These are phyloP conservation scores for Zymoseptoria pseudotritici DNA, from an alignment of 2,329 filamentous ascomycete genomes.

Conservation along the genomic window DNA sequence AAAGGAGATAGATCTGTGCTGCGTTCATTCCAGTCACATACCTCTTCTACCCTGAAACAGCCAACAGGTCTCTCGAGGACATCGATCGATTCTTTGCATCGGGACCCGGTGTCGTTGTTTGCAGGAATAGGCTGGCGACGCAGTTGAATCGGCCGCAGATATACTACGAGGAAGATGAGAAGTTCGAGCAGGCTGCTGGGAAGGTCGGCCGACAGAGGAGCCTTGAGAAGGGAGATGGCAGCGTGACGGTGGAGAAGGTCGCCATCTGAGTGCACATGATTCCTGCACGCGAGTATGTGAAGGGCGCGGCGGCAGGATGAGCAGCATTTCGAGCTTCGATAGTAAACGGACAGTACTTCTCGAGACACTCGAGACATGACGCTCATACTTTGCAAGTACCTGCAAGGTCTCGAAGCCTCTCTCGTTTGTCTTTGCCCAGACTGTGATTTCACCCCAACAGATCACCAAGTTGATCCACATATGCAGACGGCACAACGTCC, in stretches of 20 bases:
- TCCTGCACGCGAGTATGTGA: not conserved
- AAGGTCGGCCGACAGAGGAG: slow-evolving; percentile 2
- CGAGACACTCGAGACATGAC: not conserved
- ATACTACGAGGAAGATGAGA: slow-evolving; percentile 18
- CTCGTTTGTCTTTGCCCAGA: not conserved
- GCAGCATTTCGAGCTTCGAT: not conserved
- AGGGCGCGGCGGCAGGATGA: not conserved
- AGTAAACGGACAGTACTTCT: not conserved
- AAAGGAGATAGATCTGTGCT: no score
- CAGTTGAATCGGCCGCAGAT: slow-evolving; percentile 13
- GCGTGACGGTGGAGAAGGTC: slow-evolving; percentile 18
- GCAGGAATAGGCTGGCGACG: slow-evolving; percentile 14
- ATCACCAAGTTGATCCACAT: slow-evolving; percentile 79
- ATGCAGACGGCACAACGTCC: slow-evolving; percentile 67
- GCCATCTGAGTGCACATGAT: not conserved
- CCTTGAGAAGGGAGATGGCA: slow-evolving; percentile 8
- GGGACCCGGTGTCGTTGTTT: slow-evolving; percentile 13
- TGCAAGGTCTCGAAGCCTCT: not conserved
- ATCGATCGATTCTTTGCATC: slow-evolving; percentile 31
- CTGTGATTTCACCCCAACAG: slow-evolving; percentile 38
- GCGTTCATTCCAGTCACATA: slow-evolving; percentile 46
- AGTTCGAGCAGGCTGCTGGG: slow-evolving; percentile 10
- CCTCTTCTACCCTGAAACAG: slow-evolving; percentile 49
- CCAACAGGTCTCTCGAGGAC: slow-evolving; percentile 39
- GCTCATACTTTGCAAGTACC: not conserved